Base-by-base conservation (phyloP, 1,284 basidiomycete genomes). In the Ceratobasidium theobromae region DNA sequence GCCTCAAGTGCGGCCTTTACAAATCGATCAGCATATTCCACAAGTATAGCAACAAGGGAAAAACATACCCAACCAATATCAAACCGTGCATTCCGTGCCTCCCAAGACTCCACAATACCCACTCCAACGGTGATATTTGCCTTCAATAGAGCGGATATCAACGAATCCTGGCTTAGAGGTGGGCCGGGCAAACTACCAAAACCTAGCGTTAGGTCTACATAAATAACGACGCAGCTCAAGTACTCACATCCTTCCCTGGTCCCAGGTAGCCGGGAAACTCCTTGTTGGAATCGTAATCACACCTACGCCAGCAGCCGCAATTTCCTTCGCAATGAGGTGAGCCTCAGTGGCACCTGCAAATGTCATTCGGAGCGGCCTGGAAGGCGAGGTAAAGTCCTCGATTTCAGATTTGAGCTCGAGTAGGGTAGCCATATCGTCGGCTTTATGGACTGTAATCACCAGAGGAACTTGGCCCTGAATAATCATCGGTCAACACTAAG, bases 101-200 rank as follows among this genome's bases (percentile, higher is more conserved):
- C 79, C 83, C 85, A 89, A 35, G 46, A 49, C 68, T 84, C 80
- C 48, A 78, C 75, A 30, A 88, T 78, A 64, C 87, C 87, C 43
- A 95, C 76, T 0, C 85, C 93, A 46, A 95, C 88, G 0, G 81
- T 84, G 21, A 95, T 87, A 40, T 86, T 87, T 55, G 87, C 82
- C 2, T 78, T 75, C 25, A 86, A 76, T 16, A 95, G 79, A 52
- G 80, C 80, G 9, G 81, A 77, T 16, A 91, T 77, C 1, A 86
- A 82, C 41, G 83, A 90, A 48, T 88, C 80, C 55, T 81, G 77
- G 9, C 85, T 84, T 5, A 95, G 74, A 0, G 91, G 93, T 0
- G 88, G 89, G 0, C 92, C 93, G 38, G 87, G 80, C 18, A 90
- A 75, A 64, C 85, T 87, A 57, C 14, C n/a, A 11, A 9, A 16